Conservation (phyloP, 1,139 yeast species). For the Saccharomyces hybrid region DNA sequence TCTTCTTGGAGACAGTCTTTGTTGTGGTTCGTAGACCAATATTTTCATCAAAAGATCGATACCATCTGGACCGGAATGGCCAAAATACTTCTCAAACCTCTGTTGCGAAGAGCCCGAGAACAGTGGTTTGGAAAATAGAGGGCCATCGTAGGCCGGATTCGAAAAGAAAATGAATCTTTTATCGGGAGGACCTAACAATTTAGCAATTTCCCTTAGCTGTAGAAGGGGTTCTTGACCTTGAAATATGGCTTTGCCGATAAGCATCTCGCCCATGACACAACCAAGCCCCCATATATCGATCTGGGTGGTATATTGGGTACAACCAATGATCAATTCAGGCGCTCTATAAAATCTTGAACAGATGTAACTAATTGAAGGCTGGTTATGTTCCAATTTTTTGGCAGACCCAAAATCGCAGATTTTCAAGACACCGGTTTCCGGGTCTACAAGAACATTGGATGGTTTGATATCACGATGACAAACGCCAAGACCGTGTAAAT, state of each 20-base stretch:
- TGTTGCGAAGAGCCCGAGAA: slow-evolving; percentile 52
- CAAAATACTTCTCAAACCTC: slow-evolving; percentile 61
- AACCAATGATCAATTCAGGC: slow-evolving; percentile 74
- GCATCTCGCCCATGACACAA: slow-evolving; percentile 79
- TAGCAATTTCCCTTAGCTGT: slow-evolving; percentile 70
- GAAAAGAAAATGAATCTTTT: slow-evolving; percentile 65
- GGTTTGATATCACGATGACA: slow-evolving; percentile 82
- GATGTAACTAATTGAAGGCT: slow-evolving; percentile 70
- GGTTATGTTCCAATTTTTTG: slow-evolving; percentile 61
- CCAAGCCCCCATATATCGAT: slow-evolving; percentile 85
- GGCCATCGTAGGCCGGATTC: slow-evolving; percentile 68
- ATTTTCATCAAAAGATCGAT: slow-evolving; percentile 62
- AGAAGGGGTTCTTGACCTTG: slow-evolving; percentile 71
- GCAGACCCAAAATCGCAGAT: slow-evolving; percentile 83
- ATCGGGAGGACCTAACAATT: slow-evolving; percentile 65
- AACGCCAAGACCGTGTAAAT: slow-evolving; percentile 69
- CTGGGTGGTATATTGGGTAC: slow-evolving; percentile 65
- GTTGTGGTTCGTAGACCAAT: slow-evolving; percentile 64
- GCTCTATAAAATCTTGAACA: slow-evolving; percentile 79
- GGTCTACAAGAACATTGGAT: slow-evolving; percentile 68
- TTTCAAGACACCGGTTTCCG: slow-evolving; percentile 54
- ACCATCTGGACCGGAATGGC: slow-evolving; percentile 62
- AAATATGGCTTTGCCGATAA: slow-evolving; percentile 71
- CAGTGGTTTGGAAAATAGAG: slow-evolving; percentile 59
- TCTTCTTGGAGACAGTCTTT: slow-evolving; percentile 56